Percentiles rank a stretch among this genome's conserved stretches.
phyloP scores from a whole-genome alignment of 768 basidiomycete genomes.

The Goffeauzyma gilvescens region DNA sequence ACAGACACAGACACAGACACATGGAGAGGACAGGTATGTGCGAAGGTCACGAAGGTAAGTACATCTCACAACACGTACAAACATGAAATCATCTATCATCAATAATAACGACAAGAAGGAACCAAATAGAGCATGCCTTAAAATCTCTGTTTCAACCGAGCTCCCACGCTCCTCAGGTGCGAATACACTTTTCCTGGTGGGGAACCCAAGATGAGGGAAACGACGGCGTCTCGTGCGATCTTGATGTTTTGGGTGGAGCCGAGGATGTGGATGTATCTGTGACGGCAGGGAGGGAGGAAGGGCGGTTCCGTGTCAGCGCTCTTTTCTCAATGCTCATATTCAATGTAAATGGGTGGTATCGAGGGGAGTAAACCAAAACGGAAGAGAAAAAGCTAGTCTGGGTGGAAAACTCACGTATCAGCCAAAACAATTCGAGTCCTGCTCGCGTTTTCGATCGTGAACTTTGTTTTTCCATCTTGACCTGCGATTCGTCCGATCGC shows the following conservation, averaged over 20 bases:
- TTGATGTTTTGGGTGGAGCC: slow-evolving; percentile 99
- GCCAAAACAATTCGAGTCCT: slow-evolving; percentile 95
- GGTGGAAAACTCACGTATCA: slow-evolving; percentile 53
- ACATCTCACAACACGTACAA: too few relatives aligned
- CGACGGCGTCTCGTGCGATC: slow-evolving; percentile 85
- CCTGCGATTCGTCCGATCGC: slow-evolving; percentile 98
- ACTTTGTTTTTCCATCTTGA: slow-evolving; percentile 95
- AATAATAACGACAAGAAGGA: too few relatives aligned
- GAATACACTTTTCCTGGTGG: slow-evolving; percentile 68
- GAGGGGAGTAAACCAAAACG: too few relatives aligned
- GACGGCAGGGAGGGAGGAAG: not conserved
- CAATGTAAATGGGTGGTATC: too few relatives aligned
- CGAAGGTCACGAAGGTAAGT: too few relatives aligned
- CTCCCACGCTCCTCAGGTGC: slow-evolving; percentile 71
- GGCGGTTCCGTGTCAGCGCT: not conserved
- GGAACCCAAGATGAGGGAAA: slow-evolving; percentile 81
- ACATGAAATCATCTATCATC: too few relatives aligned
- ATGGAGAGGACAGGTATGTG: too few relatives aligned
- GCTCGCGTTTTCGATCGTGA: slow-evolving; percentile 92
- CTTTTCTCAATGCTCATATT: too few relatives aligned
- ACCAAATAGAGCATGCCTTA: slow-evolving; percentile 35
- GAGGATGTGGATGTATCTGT: slow-evolving; percentile 91
- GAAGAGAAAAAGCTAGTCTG: not conserved
- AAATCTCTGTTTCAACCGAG: slow-evolving; percentile 77
- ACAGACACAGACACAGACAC: too few relatives aligned